phyloP scores from a whole-genome alignment of 495 filamentous ascomycete genomes.

The Amorphotheca resinae region DNA sequence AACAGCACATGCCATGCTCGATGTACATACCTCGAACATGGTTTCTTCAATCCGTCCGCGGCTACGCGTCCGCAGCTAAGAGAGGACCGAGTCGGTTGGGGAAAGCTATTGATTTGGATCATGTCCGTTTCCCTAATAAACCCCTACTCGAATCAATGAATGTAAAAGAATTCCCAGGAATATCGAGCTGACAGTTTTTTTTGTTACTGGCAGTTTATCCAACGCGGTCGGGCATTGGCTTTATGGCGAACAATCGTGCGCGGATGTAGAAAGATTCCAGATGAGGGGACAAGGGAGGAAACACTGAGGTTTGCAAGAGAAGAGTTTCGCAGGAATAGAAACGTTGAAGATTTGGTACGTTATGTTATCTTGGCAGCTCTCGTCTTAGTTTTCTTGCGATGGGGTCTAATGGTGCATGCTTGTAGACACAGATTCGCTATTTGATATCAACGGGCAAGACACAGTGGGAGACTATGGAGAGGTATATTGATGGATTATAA shows the following conservation, averaged over 20 bases:
- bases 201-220: constrained; percentile 39
- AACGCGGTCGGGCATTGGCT: constrained; percentile 38
- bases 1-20: constrained; percentile 21
- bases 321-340: constrained; percentile 63
- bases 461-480: constrained; percentile 47
- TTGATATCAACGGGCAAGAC: constrained; percentile 44
- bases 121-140: constrained; percentile 26
- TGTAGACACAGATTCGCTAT: constrained; percentile 38
- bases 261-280: constrained; percentile 33
- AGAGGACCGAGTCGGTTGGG: not conserved
- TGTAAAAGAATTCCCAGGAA: no score
- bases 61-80: constrained; percentile 26
- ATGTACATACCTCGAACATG: constrained; percentile 17
- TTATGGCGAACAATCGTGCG: constrained; percentile 48
- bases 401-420: constrained; percentile 5
- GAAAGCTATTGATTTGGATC: constrained; percentile 33
- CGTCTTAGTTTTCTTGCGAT: no score
- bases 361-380: no score
- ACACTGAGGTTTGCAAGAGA: constrained; percentile 56
- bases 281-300: constrained; percentile 45
- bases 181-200: no score
- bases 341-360: constrained; percentile 58
- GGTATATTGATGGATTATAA: constrained; percentile 43
- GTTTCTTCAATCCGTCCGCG: constrained; percentile 19
- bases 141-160: not conserved